Conservation (phyloP, 2,329 filamentous ascomycete species). For the Cytospora mali region DNA sequence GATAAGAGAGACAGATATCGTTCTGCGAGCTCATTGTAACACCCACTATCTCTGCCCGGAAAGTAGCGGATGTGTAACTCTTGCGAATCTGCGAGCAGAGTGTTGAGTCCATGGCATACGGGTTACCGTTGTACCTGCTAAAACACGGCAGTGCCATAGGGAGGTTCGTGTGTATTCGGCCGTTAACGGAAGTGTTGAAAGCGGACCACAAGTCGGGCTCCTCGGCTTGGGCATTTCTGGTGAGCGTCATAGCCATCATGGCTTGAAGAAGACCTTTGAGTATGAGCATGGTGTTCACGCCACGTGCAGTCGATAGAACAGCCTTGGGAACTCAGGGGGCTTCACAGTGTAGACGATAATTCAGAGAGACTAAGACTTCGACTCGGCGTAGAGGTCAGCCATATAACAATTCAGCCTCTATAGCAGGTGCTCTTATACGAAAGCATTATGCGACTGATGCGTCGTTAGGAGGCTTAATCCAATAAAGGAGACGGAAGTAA, state of each 20-base stretch:
- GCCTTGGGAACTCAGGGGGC: too few species aligned
- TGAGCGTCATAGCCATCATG: neutral
- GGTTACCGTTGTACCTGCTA: conserved; percentile 33
- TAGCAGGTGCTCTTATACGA: too few species aligned
- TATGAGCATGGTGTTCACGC: too few species aligned
- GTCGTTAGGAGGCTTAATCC: too few species aligned
- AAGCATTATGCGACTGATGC: too few species aligned
- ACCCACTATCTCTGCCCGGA: conserved; percentile 30
- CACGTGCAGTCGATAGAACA: too few species aligned
- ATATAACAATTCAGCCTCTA: too few species aligned
- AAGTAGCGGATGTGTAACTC: conserved; percentile 34
- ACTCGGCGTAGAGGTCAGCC: too few species aligned
- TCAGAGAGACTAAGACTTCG: too few species aligned
- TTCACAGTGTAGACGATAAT: too few species aligned
- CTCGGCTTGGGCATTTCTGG: neutral
- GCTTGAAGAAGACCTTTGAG: too few species aligned
- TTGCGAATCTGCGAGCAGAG: conserved; percentile 32
- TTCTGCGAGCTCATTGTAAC: conserved; percentile 36
- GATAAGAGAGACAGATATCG: conserved; percentile 34
- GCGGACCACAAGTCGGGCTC: neutral
- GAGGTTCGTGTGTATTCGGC: neutral
- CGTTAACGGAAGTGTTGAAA: conserved; percentile 1
- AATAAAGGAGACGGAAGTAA: too few species aligned
- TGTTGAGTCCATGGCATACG: conserved; percentile 27
- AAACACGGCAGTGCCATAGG: conserved; percentile 36